These are phyloP conservation scores for Colletotrichum phormii DNA, from an alignment of 2,329 filamentous ascomycete genomes.

Conservation along the genomic window DNA sequence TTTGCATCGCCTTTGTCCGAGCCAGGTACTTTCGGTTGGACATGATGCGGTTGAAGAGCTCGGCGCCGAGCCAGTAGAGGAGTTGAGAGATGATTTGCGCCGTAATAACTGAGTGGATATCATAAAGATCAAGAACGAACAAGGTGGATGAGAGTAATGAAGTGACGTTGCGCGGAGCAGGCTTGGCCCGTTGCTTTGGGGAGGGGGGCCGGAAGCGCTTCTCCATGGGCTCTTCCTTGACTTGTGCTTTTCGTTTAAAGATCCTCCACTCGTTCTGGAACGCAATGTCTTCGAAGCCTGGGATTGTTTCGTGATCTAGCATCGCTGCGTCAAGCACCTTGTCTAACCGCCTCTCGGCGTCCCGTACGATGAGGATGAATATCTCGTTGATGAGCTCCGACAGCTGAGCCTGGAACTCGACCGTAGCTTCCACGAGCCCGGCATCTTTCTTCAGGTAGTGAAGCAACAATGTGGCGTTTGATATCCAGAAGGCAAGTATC, in stretches of 20 bases:
- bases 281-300: constrained; percentile 94
- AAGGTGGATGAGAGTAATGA: constrained; percentile 94
- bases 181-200: constrained; percentile 90
- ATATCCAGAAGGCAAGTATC: constrained; percentile 98
- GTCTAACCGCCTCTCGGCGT: constrained; percentile 95
- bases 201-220: constrained; percentile 93
- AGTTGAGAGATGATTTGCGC: constrained; percentile 92
- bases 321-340: constrained; percentile 94
- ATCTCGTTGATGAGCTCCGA: constrained; percentile 98
- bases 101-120: constrained; percentile 96
- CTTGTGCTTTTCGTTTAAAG: constrained; percentile 90
- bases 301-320: constrained; percentile 98
- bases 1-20: constrained; percentile 98
- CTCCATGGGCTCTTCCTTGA: constrained; percentile 90
- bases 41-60: constrained; percentile 98
- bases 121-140: constrained; percentile 98
- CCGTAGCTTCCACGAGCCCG: constrained; percentile 36
- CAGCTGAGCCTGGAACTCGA: constrained; percentile 90
- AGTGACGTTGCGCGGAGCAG: constrained; percentile 93
- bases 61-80: constrained; percentile 94
- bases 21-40: constrained; percentile 94
- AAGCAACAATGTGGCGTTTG: constrained; percentile 92
- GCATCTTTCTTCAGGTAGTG: constrained; percentile 89
- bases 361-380: constrained; percentile 95
- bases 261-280: constrained; percentile 99